Base-by-base conservation (phyloP, 495 filamentous ascomycete genomes). In the Cercophora newfieldiana region DNA sequence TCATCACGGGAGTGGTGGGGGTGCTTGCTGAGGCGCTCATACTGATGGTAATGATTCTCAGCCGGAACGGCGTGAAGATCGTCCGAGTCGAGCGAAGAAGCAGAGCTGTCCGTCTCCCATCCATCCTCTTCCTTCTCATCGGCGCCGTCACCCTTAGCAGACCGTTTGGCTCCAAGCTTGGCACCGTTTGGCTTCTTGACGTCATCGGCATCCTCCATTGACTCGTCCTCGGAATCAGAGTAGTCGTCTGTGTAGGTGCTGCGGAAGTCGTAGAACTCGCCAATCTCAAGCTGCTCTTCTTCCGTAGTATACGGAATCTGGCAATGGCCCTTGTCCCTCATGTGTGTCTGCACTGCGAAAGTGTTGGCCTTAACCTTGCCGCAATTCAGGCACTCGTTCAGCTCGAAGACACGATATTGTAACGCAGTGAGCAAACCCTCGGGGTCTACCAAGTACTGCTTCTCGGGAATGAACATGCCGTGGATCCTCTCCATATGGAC, bases 251-350 rank as follows among this genome's bases (percentile, higher is more conserved):
- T 93, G 76, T 99, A 99, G 3, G 95, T 96, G 77, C 89, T 89
- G 61, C 90, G 83, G 86, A 99, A 99, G 75, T 99, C 96, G 79
- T 98, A 99, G 79, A 91, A 98, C 53, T 98, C 91, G n/a, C 95
- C 96, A 65, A 99, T 89, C 61, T 96, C 93, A 19, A 99, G 82
- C 78, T 97, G 92, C 72, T 99, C 93, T 33, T 90, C 90, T 72
- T 97, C 91, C 0, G 87, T 88, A 51, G 90, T 89, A 75, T 96
- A 99, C 0, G 91, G 93, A 67, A 99, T 94, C 86, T 91, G 96
- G 81, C 93, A 97, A 77, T 99, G 95, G 8, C 91, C 88, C 78
- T 93, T 94, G 76, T 99, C 95, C 33, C 90, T 89, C 95, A 99
- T 99, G 75, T 99, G 95, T 0, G 92, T 96, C 66, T 95, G 92